phyloP scores from a whole-genome alignment of 2,329 filamentous ascomycete genomes.

The Stachybotrys chartarum region DNA sequence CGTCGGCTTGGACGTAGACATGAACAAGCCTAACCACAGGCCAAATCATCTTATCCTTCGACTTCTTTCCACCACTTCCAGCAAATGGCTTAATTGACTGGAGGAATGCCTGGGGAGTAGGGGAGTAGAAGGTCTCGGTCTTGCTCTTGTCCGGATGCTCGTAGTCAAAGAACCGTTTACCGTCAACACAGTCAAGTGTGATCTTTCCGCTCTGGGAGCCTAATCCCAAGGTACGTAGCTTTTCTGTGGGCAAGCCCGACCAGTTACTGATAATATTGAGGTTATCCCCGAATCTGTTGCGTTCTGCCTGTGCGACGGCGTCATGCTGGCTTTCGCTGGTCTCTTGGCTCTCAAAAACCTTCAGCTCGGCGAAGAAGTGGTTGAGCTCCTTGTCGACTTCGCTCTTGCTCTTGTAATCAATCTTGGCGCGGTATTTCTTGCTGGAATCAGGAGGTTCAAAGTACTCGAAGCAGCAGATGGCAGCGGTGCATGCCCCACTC shows the following conservation, averaged over 20 bases:
- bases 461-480: constrained; percentile 8
- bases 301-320: not conserved
- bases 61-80: constrained; percentile 1
- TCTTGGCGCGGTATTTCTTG: not conserved
- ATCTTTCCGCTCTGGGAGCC: not conserved
- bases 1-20: constrained; percentile 2
- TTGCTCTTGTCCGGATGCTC: not conserved
- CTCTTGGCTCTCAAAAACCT: constrained; percentile 1
- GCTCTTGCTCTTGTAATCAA: constrained; percentile 7
- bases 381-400: constrained; percentile 7
- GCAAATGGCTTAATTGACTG: constrained; percentile 5
- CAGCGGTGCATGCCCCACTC: constrained; percentile 10
- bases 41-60: constrained; percentile 3
- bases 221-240: constrained; percentile 1
- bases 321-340: not conserved
- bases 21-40: constrained; percentile 9
- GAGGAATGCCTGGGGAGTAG: not conserved
- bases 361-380: constrained; percentile 2
- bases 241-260: constrained; percentile 3
- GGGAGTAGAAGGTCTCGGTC: not conserved
- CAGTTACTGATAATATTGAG: constrained; percentile 4
- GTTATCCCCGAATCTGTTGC: not conserved
- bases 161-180: not conserved
- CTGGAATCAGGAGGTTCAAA: not conserved
- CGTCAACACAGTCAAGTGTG: not conserved